A percentile compares a stretch with the other conserved stretches of the same genome.
These are phyloP conservation scores for Fragilaria crotonensis DNA, from an alignment of 108 stramenopile genomes.

Conservation along the genomic window DNA sequence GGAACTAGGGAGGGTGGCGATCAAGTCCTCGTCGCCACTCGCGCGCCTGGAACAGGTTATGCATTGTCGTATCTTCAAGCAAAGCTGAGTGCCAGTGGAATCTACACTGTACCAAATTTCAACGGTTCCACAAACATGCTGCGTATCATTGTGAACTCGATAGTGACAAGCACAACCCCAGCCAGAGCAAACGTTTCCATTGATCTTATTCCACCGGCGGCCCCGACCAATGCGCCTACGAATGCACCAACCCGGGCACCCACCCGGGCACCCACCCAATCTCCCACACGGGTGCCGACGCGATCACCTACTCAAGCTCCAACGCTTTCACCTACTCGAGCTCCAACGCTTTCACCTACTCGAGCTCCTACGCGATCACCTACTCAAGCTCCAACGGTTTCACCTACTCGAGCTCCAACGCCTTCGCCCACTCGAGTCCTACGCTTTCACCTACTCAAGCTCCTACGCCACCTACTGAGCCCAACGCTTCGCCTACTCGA, in stretches of 20 bases:
- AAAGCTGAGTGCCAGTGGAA: not conserved
- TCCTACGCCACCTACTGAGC: too few species aligned
- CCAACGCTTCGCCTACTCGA: too few species aligned
- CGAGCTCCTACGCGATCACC: too few species aligned
- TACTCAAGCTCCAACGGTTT: too few species aligned
- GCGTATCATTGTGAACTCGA: not conserved
- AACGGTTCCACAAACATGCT: not conserved
- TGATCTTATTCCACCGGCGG: not conserved
- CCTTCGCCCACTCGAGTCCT: not conserved
- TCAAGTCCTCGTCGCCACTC: conserved; percentile 3
- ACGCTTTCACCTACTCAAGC: not conserved
- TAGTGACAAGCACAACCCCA: not conserved
- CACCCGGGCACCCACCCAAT: too few species aligned
- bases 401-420: too few species aligned
- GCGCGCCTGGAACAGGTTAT: not conserved
- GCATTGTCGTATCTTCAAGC: not conserved
- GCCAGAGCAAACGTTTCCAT: not conserved
- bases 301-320: too few species aligned
- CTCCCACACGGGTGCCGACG: too few species aligned
- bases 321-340: too few species aligned
- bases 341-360: too few species aligned
- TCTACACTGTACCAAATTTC: conserved; percentile 13
- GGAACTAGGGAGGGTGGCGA: conserved; percentile 7
- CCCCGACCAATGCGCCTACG: not conserved
- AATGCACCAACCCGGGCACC: not conserved